These are phyloP conservation scores for Aspergillus incahuasiensis DNA, from an alignment of 495 filamentous ascomycete genomes.

Conservation along the genomic window DNA sequence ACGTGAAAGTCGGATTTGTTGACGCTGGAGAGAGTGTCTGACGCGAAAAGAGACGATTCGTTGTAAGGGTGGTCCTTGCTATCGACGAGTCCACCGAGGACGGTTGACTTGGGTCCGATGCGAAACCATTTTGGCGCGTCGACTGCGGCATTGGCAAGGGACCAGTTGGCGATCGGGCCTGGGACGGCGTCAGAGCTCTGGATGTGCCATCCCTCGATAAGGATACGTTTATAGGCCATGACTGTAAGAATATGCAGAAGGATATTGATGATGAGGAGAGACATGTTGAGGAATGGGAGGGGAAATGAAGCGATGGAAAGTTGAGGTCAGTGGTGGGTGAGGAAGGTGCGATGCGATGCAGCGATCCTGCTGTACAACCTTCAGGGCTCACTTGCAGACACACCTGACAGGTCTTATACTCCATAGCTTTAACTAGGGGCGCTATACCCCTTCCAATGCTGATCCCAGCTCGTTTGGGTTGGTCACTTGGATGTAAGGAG, in stretches of 20 bases:
- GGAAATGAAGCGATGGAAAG: too few species aligned
- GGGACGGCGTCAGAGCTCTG: conserved; percentile 41
- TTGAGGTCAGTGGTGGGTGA: too few species aligned
- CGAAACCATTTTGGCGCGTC: conserved; percentile 53
- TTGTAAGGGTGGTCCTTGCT: conserved; percentile 43
- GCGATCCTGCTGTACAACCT: too few species aligned
- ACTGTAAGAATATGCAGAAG: not conserved
- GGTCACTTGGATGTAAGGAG: too few species aligned
- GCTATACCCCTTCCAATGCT: too few species aligned
- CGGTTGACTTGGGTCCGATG: conserved; percentile 46
- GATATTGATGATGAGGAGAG: not conserved
- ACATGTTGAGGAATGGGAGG: not conserved
- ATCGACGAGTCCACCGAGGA: conserved; percentile 55
- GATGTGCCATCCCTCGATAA: conserved; percentile 54
- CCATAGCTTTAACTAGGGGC: too few species aligned
- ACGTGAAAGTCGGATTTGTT: conserved; percentile 44
- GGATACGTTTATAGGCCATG: conserved; percentile 6
- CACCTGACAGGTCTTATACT: too few species aligned
- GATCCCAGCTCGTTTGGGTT: too few species aligned
- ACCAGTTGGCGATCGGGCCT: conserved; percentile 38
- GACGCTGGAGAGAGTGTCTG: conserved; percentile 43
- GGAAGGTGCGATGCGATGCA: too few species aligned
- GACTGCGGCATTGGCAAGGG: conserved; percentile 42
- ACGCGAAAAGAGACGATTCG: conserved; percentile 54
- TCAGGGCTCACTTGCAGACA: too few species aligned